Evolutionary conservation across 108 stramenopile genomes (phyloP).

Genomic region (Nitzschia putrida): DNA sequence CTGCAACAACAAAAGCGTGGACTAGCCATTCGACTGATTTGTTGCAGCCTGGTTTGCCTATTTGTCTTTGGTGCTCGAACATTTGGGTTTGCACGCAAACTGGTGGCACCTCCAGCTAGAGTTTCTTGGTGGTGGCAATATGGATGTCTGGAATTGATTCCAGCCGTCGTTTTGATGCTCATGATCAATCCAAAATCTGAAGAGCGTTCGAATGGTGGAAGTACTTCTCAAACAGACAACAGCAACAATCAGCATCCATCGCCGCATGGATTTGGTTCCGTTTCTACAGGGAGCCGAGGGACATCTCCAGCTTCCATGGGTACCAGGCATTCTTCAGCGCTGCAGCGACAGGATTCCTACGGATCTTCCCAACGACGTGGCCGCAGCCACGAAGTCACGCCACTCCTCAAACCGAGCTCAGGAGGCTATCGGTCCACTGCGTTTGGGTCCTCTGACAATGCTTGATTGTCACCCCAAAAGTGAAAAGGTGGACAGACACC

Average conservation of each 20-base stretch:
- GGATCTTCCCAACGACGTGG: not conserved
- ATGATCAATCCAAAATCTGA: constrained; percentile 44
- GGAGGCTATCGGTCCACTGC: not conserved
- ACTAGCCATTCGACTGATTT: constrained; percentile 41
- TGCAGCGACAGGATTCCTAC: not conserved
- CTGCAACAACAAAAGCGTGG: constrained; percentile 7
- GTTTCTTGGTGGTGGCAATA: constrained; percentile 54
- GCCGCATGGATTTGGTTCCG: not conserved
- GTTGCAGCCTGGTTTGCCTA: constrained; percentile 41
- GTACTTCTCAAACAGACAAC: not conserved
- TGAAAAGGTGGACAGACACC: no score
- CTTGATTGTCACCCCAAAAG: no score
- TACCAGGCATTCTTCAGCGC: not conserved
- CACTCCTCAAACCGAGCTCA: not conserved
- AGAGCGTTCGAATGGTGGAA: not conserved
- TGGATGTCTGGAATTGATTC: constrained; percentile 48
- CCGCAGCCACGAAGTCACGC: not conserved
- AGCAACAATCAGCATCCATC: not conserved
- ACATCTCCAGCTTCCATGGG: constrained; percentile 15
- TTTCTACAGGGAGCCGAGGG: not conserved
- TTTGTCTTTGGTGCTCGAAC: constrained; percentile 43
- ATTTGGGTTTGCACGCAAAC: constrained; percentile 35
- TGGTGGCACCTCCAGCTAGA: constrained; percentile 34
- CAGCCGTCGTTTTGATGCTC: constrained; percentile 38
- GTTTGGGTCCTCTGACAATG: no score